A percentile compares a stretch with the other conserved stretches of the same genome.
These are phyloP conservation scores for Exophiala dermatitidis DNA, from an alignment of 2,329 filamentous ascomycete genomes.

Conservation along the genomic window DNA sequence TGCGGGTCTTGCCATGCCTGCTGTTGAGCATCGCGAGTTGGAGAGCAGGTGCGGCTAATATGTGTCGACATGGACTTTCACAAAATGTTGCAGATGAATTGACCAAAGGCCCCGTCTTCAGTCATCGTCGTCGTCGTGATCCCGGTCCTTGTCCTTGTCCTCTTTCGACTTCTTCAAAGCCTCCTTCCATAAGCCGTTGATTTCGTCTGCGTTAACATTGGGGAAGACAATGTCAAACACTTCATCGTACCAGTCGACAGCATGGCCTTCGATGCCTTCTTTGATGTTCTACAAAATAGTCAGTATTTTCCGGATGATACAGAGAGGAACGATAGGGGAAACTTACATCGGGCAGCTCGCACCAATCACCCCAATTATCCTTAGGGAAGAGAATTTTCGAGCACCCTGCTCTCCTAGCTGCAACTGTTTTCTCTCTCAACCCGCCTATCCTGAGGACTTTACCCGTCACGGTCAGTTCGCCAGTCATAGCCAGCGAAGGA, in stretches of 20 bases:
- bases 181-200: slow-evolving; percentile 65
- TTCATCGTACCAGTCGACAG: slow-evolving; percentile 88
- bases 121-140: slow-evolving; percentile 19
- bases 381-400: slow-evolving; percentile 90
- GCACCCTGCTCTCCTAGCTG: slow-evolving; percentile 82
- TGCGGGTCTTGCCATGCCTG: background rate
- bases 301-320: slow-evolving; percentile 35
- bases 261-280: slow-evolving; percentile 82
- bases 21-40: background rate
- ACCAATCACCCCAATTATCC: slow-evolving; percentile 95
- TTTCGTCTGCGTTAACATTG: slow-evolving; percentile 63
- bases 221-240: slow-evolving; percentile 90
- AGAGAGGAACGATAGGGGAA: background rate
- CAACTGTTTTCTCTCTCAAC: slow-evolving; percentile 92
- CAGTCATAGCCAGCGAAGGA: slow-evolving; percentile 93
- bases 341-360: slow-evolving; percentile 90
- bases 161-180: slow-evolving; percentile 48
- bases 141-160: slow-evolving; percentile 22
- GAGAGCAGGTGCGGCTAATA: background rate
- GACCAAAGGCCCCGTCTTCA: background rate
- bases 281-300: slow-evolving; percentile 94
- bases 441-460: slow-evolving; percentile 95
- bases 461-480: slow-evolving; percentile 90
- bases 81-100: background rate
- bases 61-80: background rate